A percentile compares a stretch with the other conserved stretches of the same genome.
These are phyloP conservation scores for Camelina hispida DNA, from an alignment of 345 rosid species.

Conservation along the genomic window DNA sequence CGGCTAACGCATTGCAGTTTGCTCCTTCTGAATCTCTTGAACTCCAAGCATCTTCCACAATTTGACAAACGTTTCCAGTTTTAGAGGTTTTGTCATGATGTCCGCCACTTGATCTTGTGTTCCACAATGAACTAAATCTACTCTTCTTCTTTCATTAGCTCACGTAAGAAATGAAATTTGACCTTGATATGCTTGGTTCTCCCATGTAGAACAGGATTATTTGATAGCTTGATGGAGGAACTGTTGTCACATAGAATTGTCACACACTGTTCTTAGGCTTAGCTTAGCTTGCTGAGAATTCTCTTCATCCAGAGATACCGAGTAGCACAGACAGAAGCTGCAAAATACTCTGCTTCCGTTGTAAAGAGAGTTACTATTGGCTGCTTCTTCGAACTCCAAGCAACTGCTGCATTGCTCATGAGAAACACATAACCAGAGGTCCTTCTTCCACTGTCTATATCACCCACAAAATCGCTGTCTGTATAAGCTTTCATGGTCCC, in stretches of 20 bases:
- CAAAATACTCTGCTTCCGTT: background rate
- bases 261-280: background rate
- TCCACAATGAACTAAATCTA: background rate
- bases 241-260: slow-evolving; percentile 23
- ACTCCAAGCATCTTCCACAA: too few relatives aligned
- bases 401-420: background rate
- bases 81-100: background rate
- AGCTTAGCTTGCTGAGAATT: fast-evolving
- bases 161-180: background rate
- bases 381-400: slow-evolving; percentile 5
- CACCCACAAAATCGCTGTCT: background rate
- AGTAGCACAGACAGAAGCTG: background rate
- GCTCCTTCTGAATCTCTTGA: background rate
- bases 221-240: background rate
- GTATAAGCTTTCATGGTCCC: background rate
- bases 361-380: background rate
- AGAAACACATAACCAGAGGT: background rate
- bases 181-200: background rate
- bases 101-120: background rate
- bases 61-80: background rate
- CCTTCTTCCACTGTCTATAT: background rate
- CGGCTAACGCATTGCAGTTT: background rate
- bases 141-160: background rate
- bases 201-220: background rate
- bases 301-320: background rate